Percentiles rank a stretch among this genome's conserved stretches.
phyloP scores from a whole-genome alignment of 202 grass and related monocot species.

The Hordeum pubiflorum region DNA sequence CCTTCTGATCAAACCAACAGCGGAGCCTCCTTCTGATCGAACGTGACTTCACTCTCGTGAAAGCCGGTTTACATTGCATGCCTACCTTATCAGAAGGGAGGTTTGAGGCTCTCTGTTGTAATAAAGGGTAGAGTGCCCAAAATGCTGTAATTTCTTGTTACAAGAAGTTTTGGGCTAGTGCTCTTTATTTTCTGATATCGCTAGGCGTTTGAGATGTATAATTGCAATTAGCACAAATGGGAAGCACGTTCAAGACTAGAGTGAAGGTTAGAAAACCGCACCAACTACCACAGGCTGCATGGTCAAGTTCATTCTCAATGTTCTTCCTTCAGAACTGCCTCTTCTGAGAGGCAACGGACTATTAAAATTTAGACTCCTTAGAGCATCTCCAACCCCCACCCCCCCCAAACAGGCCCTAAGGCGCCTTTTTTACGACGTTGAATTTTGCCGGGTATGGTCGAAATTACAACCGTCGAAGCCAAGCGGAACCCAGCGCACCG shows the following conservation, averaged over 20 bases:
- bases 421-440: too few species aligned
- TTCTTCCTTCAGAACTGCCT: not conserved
- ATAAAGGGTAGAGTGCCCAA: slow-evolving; percentile 17
- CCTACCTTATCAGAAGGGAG: slow-evolving; percentile 10
- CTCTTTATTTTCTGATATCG: too few species aligned
- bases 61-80: not conserved
- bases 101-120: not conserved
- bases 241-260: not conserved
- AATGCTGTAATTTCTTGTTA: not conserved
- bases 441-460: too few species aligned
- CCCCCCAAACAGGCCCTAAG: too few species aligned
- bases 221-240: not conserved
- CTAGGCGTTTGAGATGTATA: not conserved
- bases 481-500: too few species aligned
- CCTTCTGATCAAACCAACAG: not conserved
- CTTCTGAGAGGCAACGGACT: not conserved
- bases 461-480: too few species aligned
- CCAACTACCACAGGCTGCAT: not conserved
- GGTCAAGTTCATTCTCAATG: not conserved
- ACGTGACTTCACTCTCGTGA: not conserved
- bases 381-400: too few species aligned
- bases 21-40: not conserved
- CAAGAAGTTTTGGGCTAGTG: not conserved
- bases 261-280: not conserved
- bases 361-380: not conserved